Percentiles rank a stretch among this genome's conserved stretches.
These are phyloP conservation scores for Plantago major DNA, from an alignment of 257 asterid species.

Conservation along the genomic window DNA sequence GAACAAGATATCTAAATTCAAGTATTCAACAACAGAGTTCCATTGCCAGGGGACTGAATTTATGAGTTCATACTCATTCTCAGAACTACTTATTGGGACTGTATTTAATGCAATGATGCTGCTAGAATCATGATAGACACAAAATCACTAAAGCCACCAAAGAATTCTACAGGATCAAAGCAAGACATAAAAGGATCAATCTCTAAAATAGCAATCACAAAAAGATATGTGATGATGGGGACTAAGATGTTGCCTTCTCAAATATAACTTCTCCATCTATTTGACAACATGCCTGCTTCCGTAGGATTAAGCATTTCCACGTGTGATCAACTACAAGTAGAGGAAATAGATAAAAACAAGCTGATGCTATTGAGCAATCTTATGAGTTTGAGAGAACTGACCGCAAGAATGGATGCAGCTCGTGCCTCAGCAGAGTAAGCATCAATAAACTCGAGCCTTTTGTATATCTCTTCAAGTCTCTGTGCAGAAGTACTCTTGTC, in stretches of 20 bases:
- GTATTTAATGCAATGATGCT: not conserved
- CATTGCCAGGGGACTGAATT: slow-evolving; percentile 2
- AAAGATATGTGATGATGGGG: too few relatives aligned
- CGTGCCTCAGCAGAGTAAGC: slow-evolving; percentile 99
- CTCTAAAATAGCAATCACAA: slow-evolving; percentile 11
- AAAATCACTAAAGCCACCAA: not conserved
- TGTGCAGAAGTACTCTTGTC: slow-evolving; percentile 54
- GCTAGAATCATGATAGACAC: slow-evolving; percentile 6
- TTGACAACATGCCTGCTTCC: slow-evolving; percentile 15
- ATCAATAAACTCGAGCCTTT: slow-evolving; percentile 89
- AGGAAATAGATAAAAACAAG: too few relatives aligned
- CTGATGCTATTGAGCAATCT: not conserved
- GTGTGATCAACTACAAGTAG: slow-evolving; percentile 6
- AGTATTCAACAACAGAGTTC: not conserved
- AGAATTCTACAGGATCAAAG: not conserved
- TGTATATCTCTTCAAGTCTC: slow-evolving; percentile 83
- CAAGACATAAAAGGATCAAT: slow-evolving; percentile 10
- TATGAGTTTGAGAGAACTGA: slow-evolving; percentile 37
- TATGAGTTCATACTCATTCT: slow-evolving; percentile 9
- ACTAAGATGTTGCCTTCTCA: not conserved
- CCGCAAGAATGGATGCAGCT: slow-evolving; percentile 97
- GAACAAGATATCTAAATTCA: slow-evolving; percentile 15
- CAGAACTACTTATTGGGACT: not conserved
- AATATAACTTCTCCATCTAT: not conserved
- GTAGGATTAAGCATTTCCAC: slow-evolving; percentile 15